Percentiles rank a stretch among this genome's conserved stretches.
Conservation (phyloP, 2,329 filamentous ascomycete genomes). For the Penicillium griseofulvum region DNA sequence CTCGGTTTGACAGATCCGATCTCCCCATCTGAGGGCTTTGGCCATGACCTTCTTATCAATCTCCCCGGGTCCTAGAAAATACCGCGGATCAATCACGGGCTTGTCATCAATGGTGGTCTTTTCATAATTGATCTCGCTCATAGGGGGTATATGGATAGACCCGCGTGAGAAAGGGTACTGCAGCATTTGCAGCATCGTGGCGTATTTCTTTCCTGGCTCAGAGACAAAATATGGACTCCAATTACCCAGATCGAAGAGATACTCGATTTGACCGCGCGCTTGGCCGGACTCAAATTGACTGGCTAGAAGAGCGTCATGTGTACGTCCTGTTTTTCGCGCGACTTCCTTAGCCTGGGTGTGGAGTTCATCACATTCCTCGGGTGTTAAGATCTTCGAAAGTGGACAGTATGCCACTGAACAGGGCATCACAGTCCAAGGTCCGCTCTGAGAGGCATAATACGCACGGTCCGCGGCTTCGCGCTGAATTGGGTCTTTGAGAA, state of each 20-base stretch:
- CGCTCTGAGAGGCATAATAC: constrained; percentile 12
- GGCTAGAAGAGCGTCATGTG: constrained; percentile 12
- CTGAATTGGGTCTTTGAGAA: constrained; percentile 6
- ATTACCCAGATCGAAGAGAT: constrained; percentile 51
- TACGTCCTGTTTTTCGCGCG: constrained; percentile 3
- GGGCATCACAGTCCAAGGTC: constrained; percentile 21
- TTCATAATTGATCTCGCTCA: neutral
- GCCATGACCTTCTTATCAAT: constrained; percentile 48
- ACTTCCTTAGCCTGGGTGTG: neutral
- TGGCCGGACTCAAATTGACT: constrained; percentile 8
- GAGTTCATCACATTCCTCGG: constrained; percentile 1
- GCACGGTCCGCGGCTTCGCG: constrained; percentile 13
- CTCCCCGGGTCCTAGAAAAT: constrained; percentile 46
- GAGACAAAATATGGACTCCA: constrained; percentile 43
- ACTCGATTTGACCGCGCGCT: constrained; percentile 49
- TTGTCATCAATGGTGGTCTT: constrained; percentile 21
- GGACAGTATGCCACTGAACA: constrained; percentile 24
- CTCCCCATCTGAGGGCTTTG: constrained; percentile 40
- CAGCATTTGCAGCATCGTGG: constrained; percentile 50
- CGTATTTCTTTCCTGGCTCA: constrained; percentile 45
- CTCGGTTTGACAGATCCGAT: constrained; percentile 39
- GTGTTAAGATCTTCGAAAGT: constrained; percentile 7
- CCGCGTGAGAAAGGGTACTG: constrained; percentile 54
- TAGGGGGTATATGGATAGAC: constrained; percentile 45
- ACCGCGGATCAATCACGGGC: constrained; percentile 45